Conservation (phyloP, 768 basidiomycete genomes). For the Pulveroboletus sp. region DNA sequence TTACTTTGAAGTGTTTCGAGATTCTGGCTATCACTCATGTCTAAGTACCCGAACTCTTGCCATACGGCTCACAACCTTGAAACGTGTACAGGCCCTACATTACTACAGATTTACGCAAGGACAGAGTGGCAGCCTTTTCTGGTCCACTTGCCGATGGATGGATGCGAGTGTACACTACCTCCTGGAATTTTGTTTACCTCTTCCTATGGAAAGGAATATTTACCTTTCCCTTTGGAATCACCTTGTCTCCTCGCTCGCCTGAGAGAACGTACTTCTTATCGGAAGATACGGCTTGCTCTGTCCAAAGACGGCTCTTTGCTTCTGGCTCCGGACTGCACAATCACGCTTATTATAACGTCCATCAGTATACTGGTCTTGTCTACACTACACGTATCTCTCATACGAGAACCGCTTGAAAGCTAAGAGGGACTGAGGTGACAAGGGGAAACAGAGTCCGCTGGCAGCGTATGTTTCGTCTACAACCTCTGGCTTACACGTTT, state of each 20-base stretch:
- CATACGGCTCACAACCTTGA: not conserved
- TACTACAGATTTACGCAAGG: conserved; percentile 52
- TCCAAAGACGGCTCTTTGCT: conserved; percentile 33
- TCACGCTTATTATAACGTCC: conserved; percentile 34
- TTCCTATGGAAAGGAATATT: no score
- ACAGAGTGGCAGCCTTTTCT: no score
- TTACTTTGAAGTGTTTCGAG: conserved; percentile 31
- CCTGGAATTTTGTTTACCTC: not conserved
- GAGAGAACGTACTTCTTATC: conserved; percentile 46
- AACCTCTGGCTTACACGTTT: conserved; percentile 29
- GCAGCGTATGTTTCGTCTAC: conserved; percentile 54
- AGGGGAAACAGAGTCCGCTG: conserved; percentile 35
- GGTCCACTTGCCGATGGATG: no score
- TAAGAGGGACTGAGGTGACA: conserved; percentile 25
- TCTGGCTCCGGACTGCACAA: conserved; percentile 45
- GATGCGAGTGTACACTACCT: conserved; percentile 14
- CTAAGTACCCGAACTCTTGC: conserved; percentile 5
- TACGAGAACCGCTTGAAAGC: no score
- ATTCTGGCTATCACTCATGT: conserved; percentile 28
- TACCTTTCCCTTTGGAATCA: conserved; percentile 54
- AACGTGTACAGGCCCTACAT: conserved; percentile 43
- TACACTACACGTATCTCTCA: no score
- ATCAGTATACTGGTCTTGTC: conserved; percentile 35
- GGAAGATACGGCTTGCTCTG: conserved; percentile 34
- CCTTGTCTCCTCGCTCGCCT: conserved; percentile 43